Base-by-base conservation (phyloP, 1,284 basidiomycete species). In the Naganishia cerealis region DNA sequence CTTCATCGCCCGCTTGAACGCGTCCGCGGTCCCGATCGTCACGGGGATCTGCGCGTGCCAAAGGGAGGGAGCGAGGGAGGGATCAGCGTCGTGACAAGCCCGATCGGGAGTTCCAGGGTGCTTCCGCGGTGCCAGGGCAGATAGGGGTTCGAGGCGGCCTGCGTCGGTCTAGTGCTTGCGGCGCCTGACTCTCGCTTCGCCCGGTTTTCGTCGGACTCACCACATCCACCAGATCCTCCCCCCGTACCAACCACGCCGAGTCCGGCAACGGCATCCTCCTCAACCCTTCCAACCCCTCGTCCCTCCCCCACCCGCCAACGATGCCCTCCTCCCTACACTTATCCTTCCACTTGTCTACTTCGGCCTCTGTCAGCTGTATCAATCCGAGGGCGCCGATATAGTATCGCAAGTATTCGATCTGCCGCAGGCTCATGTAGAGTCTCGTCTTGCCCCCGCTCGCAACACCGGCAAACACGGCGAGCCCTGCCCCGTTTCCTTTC, bases 401-500 rank as follows among this genome's bases (percentile, higher is more conserved):
- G 78, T 93, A 92, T 65, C 90, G 85, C 18, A 90, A 77, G 77
- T 92, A 94, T 77, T 92, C 89, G 69, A 94, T 82, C 80, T 94
- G 92, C 8, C 85, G 86, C 13, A 89, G 89, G 9, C 89, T 89
- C 75, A 92, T 90, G 63, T 91, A 81, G 15, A 93, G 83, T 15
- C 70, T 48, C 4, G 66, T 39, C 52, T 70, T 57, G 3, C 57
- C 61, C 1, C 46, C 46, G 21, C 9, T n/a, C 3, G 24, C 4
- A 13, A 50, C 46, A 50, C 46, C 46, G 7, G 46, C 46, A 21
- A 50, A 50, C 7, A 50, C 46, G 1, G 46, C 46, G 21, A 50
- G 46, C 15, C 46, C 46, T 24, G 46, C 2, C 29, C 6, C 29
- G 29, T 2, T 6, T 33, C 29, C 29, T 33, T 6, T 2, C 29